A percentile compares a stretch with the other conserved stretches of the same genome.
Conservation (phyloP, 2,329 filamentous ascomycete species). For the Bipolaris oryzae region DNA sequence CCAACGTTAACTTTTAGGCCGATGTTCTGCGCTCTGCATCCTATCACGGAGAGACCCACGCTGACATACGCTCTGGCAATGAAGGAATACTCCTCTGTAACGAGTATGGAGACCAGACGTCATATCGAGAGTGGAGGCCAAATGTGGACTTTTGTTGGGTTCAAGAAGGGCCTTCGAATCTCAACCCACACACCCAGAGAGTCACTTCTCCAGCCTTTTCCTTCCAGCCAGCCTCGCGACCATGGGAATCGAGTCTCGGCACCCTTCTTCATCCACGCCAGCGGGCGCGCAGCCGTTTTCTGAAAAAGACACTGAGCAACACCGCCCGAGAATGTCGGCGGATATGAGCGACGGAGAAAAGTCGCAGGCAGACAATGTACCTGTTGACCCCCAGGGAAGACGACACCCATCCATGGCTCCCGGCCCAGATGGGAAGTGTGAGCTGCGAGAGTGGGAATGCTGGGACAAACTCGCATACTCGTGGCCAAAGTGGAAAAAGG, state of each 20-base stretch:
- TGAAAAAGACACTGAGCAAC: slow-evolving; percentile 8
- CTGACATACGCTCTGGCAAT: slow-evolving; percentile 6
- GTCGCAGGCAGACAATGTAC: slow-evolving; percentile 7
- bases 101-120: slow-evolving; percentile 6
- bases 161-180: slow-evolving; percentile 15
- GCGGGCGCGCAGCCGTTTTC: slow-evolving; percentile 6
- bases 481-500: slow-evolving; percentile 58
- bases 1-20: slow-evolving; percentile 8
- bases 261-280: slow-evolving; percentile 12
- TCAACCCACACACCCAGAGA: slow-evolving; percentile 6
- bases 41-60: slow-evolving; percentile 2
- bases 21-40: slow-evolving; percentile 3
- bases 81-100: slow-evolving; percentile 5
- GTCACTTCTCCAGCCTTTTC: slow-evolving; percentile 14
- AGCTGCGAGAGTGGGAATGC: slow-evolving; percentile 50
- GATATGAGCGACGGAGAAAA: slow-evolving; percentile 23
- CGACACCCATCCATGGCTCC: slow-evolving; percentile 17
- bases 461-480: slow-evolving; percentile 55
- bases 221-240: slow-evolving; percentile 4
- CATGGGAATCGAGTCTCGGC: slow-evolving; percentile 16
- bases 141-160: slow-evolving; percentile 9
- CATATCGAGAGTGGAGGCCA: slow-evolving; percentile 7
- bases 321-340: slow-evolving; percentile 4
- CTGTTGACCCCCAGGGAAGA: slow-evolving; percentile 13
- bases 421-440: slow-evolving; percentile 24